Evolutionary conservation across 257 asterid species (phyloP).

Genomic region (Solanum ossicruentum): DNA sequence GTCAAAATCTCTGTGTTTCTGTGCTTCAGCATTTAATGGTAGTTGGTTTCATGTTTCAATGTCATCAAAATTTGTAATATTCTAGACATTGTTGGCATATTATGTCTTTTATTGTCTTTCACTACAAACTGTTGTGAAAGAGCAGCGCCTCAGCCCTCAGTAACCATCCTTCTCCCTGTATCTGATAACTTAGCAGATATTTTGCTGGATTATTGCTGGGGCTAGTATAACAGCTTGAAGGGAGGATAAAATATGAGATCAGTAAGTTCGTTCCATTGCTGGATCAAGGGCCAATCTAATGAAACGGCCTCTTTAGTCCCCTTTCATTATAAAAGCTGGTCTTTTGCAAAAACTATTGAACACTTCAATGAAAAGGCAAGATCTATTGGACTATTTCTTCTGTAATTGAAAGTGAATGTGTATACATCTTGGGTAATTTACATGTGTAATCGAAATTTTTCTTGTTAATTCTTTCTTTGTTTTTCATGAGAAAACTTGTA

Average conservation of each 20-base stretch:
- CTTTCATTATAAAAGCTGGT: neutral
- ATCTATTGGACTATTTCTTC: neutral
- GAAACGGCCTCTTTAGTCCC: neutral
- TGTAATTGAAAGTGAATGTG: neutral
- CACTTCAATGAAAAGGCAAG: neutral
- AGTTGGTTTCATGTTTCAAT: neutral
- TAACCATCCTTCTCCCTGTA: neutral
- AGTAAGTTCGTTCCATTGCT: neutral
- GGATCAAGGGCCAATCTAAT: neutral
- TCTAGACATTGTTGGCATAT: neutral
- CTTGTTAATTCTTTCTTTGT: neutral
- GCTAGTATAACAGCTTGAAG: neutral
- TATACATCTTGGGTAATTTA: neutral
- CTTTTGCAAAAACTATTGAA: neutral
- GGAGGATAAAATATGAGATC: neutral
- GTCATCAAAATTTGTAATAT: neutral
- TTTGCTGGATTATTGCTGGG: neutral
- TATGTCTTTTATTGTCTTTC: neutral
- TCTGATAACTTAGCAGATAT: neutral
- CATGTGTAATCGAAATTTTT: neutral
- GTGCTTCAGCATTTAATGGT: neutral
- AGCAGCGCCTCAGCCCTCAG: neutral
- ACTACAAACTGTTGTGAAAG: neutral
- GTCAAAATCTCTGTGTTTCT: neutral
- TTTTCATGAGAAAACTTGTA: neutral